These are phyloP conservation scores for Elongisporangium undulatum DNA, from an alignment of 352 stramenopile genomes.

Conservation along the genomic window DNA sequence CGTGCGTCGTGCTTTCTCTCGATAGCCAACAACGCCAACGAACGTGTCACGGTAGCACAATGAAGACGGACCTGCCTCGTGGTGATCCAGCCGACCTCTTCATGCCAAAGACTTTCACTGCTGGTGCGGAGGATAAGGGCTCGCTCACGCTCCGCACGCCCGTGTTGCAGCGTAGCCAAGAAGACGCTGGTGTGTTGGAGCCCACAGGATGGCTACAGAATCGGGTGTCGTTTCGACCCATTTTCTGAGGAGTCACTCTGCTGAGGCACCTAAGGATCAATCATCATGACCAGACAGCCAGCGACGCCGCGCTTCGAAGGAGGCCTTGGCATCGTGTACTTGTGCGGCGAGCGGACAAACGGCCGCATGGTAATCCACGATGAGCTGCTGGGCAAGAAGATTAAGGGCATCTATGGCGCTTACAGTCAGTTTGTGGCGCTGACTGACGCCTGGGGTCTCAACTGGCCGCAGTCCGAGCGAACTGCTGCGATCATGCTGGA, in stretches of 20 bases:
- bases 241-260: background rate
- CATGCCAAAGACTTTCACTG: constrained; percentile 91
- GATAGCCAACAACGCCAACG: too few relatives aligned
- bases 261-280: background rate
- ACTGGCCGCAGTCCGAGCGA: constrained; percentile 22
- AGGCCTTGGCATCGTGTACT: constrained; percentile 42
- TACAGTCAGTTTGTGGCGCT: constrained; percentile 48
- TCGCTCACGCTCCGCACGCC: constrained; percentile 97
- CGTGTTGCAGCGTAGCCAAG: constrained; percentile 91
- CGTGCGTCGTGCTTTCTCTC: too few relatives aligned
- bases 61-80: too few relatives aligned
- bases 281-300: constrained; percentile 2
- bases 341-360: constrained; percentile 29
- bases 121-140: constrained; percentile 99
- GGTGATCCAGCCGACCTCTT: constrained; percentile 92
- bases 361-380: constrained; percentile 22
- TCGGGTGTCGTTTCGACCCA: background rate
- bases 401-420: constrained; percentile 43
- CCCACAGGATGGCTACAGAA: background rate
- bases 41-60: too few relatives aligned
- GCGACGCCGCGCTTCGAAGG: constrained; percentile 17
- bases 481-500: constrained; percentile 16
- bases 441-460: constrained; percentile 47
- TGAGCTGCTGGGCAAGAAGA: constrained; percentile 34
- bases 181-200: too few relatives aligned